These are phyloP conservation scores for Secale cereale DNA, from an alignment of 176 grass and related monocot genomes.

Conservation along the genomic window DNA sequence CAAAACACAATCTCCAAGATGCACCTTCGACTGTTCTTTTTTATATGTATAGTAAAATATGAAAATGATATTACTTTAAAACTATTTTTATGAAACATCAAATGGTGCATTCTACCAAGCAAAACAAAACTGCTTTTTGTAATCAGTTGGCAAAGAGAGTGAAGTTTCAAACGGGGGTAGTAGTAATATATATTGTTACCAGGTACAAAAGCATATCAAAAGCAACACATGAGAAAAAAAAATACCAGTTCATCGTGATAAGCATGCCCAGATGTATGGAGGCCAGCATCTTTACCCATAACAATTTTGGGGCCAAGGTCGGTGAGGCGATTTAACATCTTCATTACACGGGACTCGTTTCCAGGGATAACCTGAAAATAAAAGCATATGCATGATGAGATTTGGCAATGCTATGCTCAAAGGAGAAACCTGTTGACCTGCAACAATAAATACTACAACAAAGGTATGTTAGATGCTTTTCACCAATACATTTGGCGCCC, in stretches of 20 bases:
- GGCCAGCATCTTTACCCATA: slow-evolving; percentile 92
- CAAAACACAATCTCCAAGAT: not conserved
- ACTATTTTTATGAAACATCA: not conserved
- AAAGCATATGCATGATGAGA: slow-evolving; percentile 12
- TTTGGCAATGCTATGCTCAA: slow-evolving; percentile 20
- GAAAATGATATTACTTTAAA: not conserved
- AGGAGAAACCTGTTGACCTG: not conserved
- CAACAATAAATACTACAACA: not conserved
- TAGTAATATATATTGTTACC: slow-evolving; percentile 12
- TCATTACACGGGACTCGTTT: slow-evolving; percentile 96
- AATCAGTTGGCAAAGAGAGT: not conserved
- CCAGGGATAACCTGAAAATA: slow-evolving; percentile 90
- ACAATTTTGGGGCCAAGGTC: slow-evolving; percentile 90
- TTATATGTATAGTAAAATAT: not conserved
- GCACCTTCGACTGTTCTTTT: not conserved
- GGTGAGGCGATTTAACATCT: slow-evolving; percentile 93
- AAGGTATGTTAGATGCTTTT: not conserved
- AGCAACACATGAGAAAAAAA: slow-evolving; percentile 17
- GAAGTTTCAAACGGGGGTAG: not conserved
- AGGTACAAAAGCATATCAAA: slow-evolving; percentile 11
- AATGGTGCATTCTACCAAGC: not conserved
- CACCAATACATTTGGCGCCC: not conserved
- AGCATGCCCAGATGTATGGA: slow-evolving; percentile 94
- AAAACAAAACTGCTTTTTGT: not conserved
- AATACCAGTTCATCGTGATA: slow-evolving; percentile 89